These are phyloP conservation scores for Citrullus mucosospermus DNA, from an alignment of 306 rosid genomes.

Conservation along the genomic window DNA sequence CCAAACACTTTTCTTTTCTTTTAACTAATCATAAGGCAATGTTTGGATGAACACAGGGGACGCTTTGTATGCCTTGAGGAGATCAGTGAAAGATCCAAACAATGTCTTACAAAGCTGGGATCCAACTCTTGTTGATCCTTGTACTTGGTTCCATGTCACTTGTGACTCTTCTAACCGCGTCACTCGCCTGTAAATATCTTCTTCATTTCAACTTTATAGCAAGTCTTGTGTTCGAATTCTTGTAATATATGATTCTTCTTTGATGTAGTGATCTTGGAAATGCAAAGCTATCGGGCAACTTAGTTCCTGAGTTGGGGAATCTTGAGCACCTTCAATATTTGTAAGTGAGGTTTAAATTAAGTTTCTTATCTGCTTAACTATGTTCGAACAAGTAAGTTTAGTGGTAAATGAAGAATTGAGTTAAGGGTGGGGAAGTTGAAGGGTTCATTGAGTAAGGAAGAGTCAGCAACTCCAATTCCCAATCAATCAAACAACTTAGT, in stretches of 20 bases:
- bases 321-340: constrained; percentile 63
- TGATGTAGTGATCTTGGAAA: constrained; percentile 70
- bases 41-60: constrained; percentile 44
- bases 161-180: constrained; percentile 54
- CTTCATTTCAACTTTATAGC: not conserved
- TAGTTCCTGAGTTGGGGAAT: constrained; percentile 62
- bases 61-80: constrained; percentile 70
- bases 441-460: not conserved
- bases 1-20: not conserved
- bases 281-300: constrained; percentile 60
- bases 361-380: not conserved
- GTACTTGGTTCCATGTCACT: constrained; percentile 91
- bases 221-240: not conserved
- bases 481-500: not conserved
- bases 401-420: not conserved
- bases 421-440: not conserved
- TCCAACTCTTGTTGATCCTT: constrained; percentile 80
- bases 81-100: constrained; percentile 57
- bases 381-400: too few relatives aligned
- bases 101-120: constrained; percentile 74
- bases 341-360: constrained; percentile 24
- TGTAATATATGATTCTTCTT: too few relatives aligned
- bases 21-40: not conserved
- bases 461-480: not conserved
- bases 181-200: constrained; percentile 41